These are phyloP conservation scores for Corrigiola litoralis DNA, from an alignment of 179 eudicot species.

Conservation along the genomic window DNA sequence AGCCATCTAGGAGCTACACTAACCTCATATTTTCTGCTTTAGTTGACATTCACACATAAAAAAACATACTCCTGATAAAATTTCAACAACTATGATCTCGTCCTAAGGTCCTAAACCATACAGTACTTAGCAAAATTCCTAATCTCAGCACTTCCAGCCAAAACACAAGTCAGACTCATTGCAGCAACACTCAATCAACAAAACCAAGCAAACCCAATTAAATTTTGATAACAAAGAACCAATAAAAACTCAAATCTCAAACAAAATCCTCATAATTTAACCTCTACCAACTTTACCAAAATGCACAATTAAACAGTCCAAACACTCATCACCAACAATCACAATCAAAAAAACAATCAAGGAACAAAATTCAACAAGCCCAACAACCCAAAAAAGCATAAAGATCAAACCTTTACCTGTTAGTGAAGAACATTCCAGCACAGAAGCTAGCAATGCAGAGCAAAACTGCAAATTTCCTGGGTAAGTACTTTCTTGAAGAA, in stretches of 20 bases:
- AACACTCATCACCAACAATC: background rate
- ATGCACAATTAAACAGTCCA: background rate
- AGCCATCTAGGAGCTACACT: too few species aligned
- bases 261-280: background rate
- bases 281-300: constrained; percentile 18
- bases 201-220: background rate
- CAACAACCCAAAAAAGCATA: background rate
- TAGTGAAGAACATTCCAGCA: constrained; percentile 76
- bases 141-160: constrained; percentile 1
- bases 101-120: background rate
- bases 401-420: constrained; percentile 41
- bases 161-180: background rate
- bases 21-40: background rate
- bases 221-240: background rate
- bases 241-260: background rate
- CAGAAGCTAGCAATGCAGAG: constrained; percentile 78
- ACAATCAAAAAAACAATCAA: constrained; percentile 6
- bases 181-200: background rate
- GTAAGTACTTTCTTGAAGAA: constrained; percentile 45
- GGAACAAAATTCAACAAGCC: background rate
- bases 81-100: background rate
- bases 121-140: constrained; percentile 8
- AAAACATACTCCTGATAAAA: background rate
- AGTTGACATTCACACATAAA: background rate
- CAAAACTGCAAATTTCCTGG: constrained; percentile 55